Evolutionary conservation across 441 rosid species (phyloP).

Genomic region (Pelargonium myrrhifolium): DNA sequence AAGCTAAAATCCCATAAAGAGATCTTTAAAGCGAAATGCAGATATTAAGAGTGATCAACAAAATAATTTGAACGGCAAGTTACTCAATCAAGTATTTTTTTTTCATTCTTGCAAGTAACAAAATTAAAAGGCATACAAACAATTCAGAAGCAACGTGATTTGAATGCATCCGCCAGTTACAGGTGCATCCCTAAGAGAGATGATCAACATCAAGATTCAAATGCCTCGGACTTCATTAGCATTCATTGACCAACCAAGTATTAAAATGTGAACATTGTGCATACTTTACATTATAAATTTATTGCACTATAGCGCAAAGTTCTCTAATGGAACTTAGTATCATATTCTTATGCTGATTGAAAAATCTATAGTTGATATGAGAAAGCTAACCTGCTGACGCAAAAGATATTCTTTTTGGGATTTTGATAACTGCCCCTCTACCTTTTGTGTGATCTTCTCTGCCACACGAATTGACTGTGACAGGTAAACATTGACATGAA

Average conservation of each 20-base stretch:
- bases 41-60: neutral
- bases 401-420: constrained; percentile 98
- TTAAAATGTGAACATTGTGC: neutral
- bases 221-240: neutral
- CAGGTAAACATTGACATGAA: constrained; percentile 28
- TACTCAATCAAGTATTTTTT: too few species aligned
- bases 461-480: constrained; percentile 97
- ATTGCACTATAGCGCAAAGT: neutral
- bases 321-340: neutral
- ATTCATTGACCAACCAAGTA: neutral
- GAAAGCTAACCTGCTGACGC: constrained; percentile 85
- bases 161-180: neutral
- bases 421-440: constrained; percentile 96
- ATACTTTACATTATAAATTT: neutral
- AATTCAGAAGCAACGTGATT: neutral
- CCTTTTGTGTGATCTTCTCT: constrained; percentile 96
- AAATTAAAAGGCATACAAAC: too few species aligned
- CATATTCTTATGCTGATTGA: neutral
- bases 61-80: neutral
- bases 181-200: neutral
- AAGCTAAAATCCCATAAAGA: neutral
- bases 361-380: constrained; percentile 8
- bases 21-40: neutral
- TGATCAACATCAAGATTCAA: neutral
- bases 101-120: neutral